Conservation (phyloP, 2,329 filamentous ascomycete species). For the Albifimbria verrucaria region DNA sequence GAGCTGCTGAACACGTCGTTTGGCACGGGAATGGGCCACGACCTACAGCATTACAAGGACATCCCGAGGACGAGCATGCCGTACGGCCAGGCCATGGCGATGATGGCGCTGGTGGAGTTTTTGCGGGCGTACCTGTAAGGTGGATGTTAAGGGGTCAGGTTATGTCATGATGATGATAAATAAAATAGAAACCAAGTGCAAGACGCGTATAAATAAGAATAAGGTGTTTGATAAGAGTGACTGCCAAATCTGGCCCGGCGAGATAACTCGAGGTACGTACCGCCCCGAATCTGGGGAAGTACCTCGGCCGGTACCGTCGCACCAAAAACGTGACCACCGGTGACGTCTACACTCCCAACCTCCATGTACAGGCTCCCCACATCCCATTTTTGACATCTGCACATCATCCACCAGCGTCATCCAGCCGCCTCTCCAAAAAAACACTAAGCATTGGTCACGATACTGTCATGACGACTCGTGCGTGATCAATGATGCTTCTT, state of each 20-base stretch:
- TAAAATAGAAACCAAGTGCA: too few species aligned
- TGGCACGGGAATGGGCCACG: constrained; percentile 73
- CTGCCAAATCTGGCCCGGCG: too few species aligned
- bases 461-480: too few species aligned
- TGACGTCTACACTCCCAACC: neutral
- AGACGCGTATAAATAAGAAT: too few species aligned
- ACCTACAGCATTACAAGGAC: constrained; percentile 72
- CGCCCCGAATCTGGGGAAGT: neutral
- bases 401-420: neutral
- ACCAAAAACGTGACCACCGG: neutral
- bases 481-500: too few species aligned
- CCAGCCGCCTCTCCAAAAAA: too few species aligned
- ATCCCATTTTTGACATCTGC: neutral
- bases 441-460: too few species aligned
- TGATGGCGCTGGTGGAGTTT: constrained; percentile 76
- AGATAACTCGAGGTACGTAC: neutral
- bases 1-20: constrained; percentile 74
- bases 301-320: neutral
- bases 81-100: constrained; percentile 81
- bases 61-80: constrained; percentile 78
- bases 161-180: neutral
- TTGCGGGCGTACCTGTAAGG: constrained; percentile 44
- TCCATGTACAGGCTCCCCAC: neutral
- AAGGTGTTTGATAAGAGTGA: too few species aligned
- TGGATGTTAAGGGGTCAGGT: neutral